Base-by-base conservation (phyloP, 2,329 filamentous ascomycete genomes). In the Cladobotryum mycophilum region DNA sequence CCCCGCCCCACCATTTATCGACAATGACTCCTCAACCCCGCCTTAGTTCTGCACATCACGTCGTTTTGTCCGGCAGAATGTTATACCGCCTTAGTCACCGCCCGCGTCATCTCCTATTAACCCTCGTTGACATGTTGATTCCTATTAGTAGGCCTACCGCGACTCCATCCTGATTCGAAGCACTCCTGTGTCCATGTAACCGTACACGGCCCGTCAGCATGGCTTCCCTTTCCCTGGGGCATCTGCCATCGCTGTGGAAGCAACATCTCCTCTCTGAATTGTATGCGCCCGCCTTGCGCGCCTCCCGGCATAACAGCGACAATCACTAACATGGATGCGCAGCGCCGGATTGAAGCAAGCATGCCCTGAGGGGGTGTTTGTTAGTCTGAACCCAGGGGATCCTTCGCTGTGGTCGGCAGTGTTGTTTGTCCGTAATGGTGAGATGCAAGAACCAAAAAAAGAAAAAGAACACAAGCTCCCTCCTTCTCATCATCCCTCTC, bases 361-460 rank as follows among this genome's bases (percentile, higher is more conserved):
- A 53, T 90, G 87, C 66, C 91, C 91, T 2, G 82, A 89, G 51
- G 92, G 93, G 48, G 78, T 96, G 55, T 96, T 93, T 70, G 81
- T 96, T 68, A 88, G 81, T 66, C 79, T 96, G 53, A 88, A 86
- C 25, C 88, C 89, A 0, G 87, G 86, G 20, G 86, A 96, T 63
- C 82, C 88, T 15, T 82, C 83, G 14, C 72, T 90, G 45, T 97
- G 92, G 92, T 86, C 85, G 33, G 91, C 89, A n/a, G 87, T 95
- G 17, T 76, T 97, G 25, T 97, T 97, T 65, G 83, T 96, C 55
- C 86, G 89, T 51, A 85, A 88, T 75, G 92, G 92, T 93, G 73
- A 48, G 48, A 18, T 44, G 8, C 18, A 47, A n/a, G n/a, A n/a
- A n/a, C n/a, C n/a, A n/a, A n/a, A n/a, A n/a, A n/a, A n/a, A n/a